A percentile compares a stretch with the other conserved stretches of the same genome.
Evolutionary conservation across 805 yeast genomes (phyloP).

Genomic region (Hanseniaspora nectarophila): DNA sequence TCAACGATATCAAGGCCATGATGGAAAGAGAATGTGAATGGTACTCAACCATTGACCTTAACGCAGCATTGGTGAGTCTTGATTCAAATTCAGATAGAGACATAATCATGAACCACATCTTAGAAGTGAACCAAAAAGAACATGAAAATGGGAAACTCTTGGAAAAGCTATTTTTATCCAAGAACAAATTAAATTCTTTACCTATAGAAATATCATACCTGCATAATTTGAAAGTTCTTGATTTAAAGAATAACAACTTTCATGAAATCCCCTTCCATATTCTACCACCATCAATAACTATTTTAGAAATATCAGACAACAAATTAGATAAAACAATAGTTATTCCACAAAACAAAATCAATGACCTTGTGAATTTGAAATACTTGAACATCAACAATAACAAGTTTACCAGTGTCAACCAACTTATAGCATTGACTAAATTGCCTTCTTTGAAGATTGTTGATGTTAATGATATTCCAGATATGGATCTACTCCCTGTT

Average conservation of each 20-base stretch:
- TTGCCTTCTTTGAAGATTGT: constrained; percentile 43
- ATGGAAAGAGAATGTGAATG: constrained; percentile 10
- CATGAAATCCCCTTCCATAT: constrained; percentile 36
- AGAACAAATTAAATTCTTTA: constrained; percentile 37
- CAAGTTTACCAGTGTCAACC: constrained; percentile 33
- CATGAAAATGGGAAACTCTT: constrained; percentile 23
- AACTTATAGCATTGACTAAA: constrained; percentile 44
- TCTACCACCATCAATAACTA: constrained; percentile 37
- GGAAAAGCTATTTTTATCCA: constrained; percentile 44
- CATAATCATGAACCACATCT: not conserved
- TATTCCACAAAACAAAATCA: constrained; percentile 36
- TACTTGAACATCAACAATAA: constrained; percentile 55
- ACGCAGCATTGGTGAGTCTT: not conserved
- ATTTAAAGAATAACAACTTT: constrained; percentile 51
- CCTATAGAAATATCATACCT: constrained; percentile 39
- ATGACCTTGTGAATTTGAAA: constrained; percentile 35
- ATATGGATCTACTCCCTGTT: constrained; percentile 35
- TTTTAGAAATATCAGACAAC: constrained; percentile 54
- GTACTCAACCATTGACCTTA: constrained; percentile 8
- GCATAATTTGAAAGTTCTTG: constrained; percentile 44
- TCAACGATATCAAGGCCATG: not conserved
- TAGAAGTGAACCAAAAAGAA: constrained; percentile 3
- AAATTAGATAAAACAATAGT: constrained; percentile 26
- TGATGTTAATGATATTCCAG: constrained; percentile 42
- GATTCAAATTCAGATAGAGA: not conserved